Evolutionary conservation across 148 eudicot species (phyloP).

Genomic region (Fagopyrum homotropicum): DNA sequence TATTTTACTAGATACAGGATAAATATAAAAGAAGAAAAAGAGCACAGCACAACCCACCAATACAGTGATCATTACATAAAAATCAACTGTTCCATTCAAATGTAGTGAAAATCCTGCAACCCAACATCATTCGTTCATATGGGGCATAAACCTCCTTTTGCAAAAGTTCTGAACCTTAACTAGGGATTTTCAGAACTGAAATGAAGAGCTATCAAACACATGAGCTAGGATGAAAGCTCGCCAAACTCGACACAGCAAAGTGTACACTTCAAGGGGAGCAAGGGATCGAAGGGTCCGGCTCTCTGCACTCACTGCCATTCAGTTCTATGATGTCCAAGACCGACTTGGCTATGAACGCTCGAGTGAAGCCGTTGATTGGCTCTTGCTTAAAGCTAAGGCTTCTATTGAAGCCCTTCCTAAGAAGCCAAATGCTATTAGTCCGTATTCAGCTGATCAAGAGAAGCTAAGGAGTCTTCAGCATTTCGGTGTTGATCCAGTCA

Average conservation of each 20-base stretch:
- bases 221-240: constrained; percentile 1
- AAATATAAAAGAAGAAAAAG: constrained; percentile 2
- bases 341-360: constrained; percentile 59
- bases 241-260: constrained; percentile 34
- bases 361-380: constrained; percentile 60
- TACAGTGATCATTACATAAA: constrained; percentile 5
- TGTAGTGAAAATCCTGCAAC: constrained; percentile 1
- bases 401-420: constrained; percentile 26
- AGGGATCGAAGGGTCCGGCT: constrained; percentile 48
- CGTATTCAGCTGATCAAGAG: neutral
- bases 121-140: constrained; percentile 6
- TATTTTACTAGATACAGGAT: neutral
- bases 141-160: constrained; percentile 2
- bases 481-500: neutral
- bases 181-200: neutral
- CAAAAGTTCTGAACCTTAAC: neutral
- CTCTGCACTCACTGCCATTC: constrained; percentile 51
- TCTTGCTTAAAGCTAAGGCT: constrained; percentile 44
- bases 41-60: constrained; percentile 11
- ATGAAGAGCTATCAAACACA: constrained; percentile 2
- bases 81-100: constrained; percentile 10
- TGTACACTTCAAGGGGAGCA: constrained; percentile 43
- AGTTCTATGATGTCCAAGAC: constrained; percentile 64
- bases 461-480: neutral
- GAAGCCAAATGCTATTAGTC: neutral